These are phyloP conservation scores for Ensete ventricosum DNA, from an alignment of 176 grass and related monocot genomes.

Conservation along the genomic window DNA sequence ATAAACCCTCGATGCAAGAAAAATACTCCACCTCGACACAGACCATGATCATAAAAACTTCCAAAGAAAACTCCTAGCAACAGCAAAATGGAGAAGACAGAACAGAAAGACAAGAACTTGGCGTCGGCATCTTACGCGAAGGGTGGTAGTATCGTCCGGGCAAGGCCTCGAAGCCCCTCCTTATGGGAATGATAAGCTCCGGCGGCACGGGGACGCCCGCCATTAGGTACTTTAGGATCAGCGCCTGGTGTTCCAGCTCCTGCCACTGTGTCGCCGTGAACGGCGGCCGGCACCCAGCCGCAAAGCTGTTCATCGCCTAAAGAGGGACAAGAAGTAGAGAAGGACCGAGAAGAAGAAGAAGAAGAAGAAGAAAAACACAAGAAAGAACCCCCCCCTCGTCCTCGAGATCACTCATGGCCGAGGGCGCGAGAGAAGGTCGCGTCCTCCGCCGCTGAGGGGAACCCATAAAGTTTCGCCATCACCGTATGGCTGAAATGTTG, in stretches of 20 bases:
- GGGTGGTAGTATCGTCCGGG: constrained; percentile 59
- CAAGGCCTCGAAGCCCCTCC: constrained; percentile 41
- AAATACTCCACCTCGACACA: constrained; percentile 4
- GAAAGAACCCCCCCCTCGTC: too few relatives aligned
- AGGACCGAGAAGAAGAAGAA: not conserved
- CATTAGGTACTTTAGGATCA: constrained; percentile 94
- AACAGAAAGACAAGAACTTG: not conserved
- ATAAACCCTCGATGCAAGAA: not conserved
- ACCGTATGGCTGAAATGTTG: not conserved
- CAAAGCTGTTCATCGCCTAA: constrained; percentile 17
- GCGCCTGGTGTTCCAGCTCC: constrained; percentile 97
- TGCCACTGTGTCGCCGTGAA: constrained; percentile 95
- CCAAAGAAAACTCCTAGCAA: not conserved
- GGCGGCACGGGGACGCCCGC: constrained; percentile 82
- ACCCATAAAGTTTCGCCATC: constrained; percentile 6
- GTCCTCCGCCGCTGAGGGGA: constrained; percentile 1
- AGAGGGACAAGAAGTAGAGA: not conserved
- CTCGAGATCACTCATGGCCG: not conserved
- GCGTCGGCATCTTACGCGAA: constrained; percentile 38
- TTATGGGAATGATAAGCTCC: constrained; percentile 84
- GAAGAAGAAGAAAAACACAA: not conserved
- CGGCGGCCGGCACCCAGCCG: constrained; percentile 25
- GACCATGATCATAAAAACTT: not conserved
- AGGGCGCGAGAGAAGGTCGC: not conserved
- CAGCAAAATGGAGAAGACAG: not conserved